A percentile compares a stretch with the other conserved stretches of the same genome.
phyloP scores from a whole-genome alignment of 441 rosid species.

The Croton setiger region DNA sequence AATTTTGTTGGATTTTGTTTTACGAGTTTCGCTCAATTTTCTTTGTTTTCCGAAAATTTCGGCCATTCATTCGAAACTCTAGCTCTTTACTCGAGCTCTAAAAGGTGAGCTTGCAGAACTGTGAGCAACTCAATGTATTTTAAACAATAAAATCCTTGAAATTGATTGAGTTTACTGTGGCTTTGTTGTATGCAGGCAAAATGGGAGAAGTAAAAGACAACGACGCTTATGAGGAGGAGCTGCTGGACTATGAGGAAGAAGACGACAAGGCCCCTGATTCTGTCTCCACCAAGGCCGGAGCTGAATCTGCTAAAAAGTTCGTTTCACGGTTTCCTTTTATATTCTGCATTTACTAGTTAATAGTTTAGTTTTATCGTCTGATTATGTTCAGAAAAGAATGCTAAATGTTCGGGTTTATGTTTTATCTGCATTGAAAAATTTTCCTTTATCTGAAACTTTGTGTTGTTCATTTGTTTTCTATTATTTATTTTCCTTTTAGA shows the following conservation, averaged over 20 bases:
- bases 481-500: background rate
- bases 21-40: background rate
- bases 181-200: conserved; percentile 1
- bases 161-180: background rate
- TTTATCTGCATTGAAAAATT: background rate
- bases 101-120: background rate
- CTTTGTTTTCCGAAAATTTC: background rate
- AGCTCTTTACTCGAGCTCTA: background rate
- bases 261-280: conserved; percentile 80
- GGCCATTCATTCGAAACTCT: background rate
- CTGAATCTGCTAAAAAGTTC: conserved; percentile 78
- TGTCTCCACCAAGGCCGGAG: conserved; percentile 57
- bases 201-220: conserved; percentile 92
- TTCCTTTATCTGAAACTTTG: background rate
- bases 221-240: conserved; percentile 98
- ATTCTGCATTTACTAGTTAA: background rate
- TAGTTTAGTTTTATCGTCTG: background rate
- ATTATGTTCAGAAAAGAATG: background rate
- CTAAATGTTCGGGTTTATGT: background rate
- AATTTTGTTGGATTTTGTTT: background rate
- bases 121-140: background rate
- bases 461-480: background rate
- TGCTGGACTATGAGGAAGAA: conserved; percentile 88
- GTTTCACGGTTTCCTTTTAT: background rate
- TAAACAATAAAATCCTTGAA: background rate